Conservation (phyloP, 345 rosid genomes). For the Citrus sinensis region DNA sequence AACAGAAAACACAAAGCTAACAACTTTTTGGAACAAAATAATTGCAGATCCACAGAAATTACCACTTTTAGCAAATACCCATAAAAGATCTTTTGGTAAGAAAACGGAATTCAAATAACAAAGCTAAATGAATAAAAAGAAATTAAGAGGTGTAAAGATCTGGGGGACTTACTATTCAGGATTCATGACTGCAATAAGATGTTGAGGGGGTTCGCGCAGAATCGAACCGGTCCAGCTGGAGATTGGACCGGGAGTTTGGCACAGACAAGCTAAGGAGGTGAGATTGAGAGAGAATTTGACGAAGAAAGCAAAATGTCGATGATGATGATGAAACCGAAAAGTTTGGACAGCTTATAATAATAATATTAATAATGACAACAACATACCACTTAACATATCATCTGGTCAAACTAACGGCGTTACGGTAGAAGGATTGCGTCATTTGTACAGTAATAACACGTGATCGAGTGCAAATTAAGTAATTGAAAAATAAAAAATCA, state of each 20-base stretch:
- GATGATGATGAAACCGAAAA: conserved; percentile 5
- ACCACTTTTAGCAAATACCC: not conserved
- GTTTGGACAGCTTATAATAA: not conserved
- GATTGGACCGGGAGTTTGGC: conserved; percentile 19
- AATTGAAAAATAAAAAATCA: too few relatives aligned
- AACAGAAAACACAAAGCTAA: not conserved
- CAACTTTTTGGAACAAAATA: not conserved
- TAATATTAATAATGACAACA: too few relatives aligned
- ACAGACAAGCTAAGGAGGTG: not conserved
- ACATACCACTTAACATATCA: not conserved
- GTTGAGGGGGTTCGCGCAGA: conserved; percentile 10
- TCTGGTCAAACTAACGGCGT: not conserved
- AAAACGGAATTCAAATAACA: not conserved
- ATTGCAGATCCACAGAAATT: conserved; percentile 7
- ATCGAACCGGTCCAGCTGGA: conserved; percentile 28
- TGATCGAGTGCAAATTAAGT: too few relatives aligned
- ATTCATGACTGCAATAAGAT: conserved; percentile 27
- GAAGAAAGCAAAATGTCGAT: not conserved
- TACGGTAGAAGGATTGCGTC: too few relatives aligned
- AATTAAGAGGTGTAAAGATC: not conserved
- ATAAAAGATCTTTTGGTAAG: not conserved
- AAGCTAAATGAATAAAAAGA: not conserved
- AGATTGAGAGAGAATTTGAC: not conserved
- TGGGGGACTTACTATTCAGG: conserved; percentile 38
- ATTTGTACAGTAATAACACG: too few relatives aligned